Conservation (phyloP, 306 rosid genomes). For the Astragalus membranaceus region DNA sequence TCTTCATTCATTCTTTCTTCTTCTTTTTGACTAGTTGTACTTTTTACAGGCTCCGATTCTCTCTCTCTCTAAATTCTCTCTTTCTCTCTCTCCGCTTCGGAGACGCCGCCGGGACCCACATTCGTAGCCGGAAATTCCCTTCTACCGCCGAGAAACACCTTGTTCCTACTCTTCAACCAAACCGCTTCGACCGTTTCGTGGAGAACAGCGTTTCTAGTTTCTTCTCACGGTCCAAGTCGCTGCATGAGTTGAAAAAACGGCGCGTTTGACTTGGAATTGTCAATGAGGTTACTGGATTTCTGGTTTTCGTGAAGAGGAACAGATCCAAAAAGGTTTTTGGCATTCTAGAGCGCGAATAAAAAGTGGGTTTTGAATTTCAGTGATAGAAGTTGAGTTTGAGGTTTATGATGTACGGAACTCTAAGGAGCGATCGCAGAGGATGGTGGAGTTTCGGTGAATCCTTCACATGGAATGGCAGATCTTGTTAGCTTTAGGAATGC, state of each 20-base stretch:
- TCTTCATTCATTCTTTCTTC: constrained; percentile 23
- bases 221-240: constrained; percentile 23
- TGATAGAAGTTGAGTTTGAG: constrained; percentile 33
- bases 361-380: constrained; percentile 27
- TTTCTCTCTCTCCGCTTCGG: constrained; percentile 46
- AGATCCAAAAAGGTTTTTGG: constrained; percentile 46
- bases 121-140: constrained; percentile 8
- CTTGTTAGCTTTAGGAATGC: constrained; percentile 90
- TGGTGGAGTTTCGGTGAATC: constrained; percentile 85
- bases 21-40: constrained; percentile 61
- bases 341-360: constrained; percentile 20
- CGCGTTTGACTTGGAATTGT: constrained; percentile 41
- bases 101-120: constrained; percentile 32
- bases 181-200: constrained; percentile 3
- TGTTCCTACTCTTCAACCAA: not conserved
- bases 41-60: constrained; percentile 53
- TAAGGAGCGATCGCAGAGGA: constrained; percentile 79
- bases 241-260: constrained; percentile 40
- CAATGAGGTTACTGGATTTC: constrained; percentile 39
- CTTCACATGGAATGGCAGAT: constrained; percentile 99
- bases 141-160: not conserved
- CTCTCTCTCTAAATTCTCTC: constrained; percentile 39
- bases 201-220: constrained; percentile 8
- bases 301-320: constrained; percentile 26
- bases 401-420: constrained; percentile 92